These are phyloP conservation scores for Suillus variegatus DNA, from an alignment of 768 basidiomycete species.

Conservation along the genomic window DNA sequence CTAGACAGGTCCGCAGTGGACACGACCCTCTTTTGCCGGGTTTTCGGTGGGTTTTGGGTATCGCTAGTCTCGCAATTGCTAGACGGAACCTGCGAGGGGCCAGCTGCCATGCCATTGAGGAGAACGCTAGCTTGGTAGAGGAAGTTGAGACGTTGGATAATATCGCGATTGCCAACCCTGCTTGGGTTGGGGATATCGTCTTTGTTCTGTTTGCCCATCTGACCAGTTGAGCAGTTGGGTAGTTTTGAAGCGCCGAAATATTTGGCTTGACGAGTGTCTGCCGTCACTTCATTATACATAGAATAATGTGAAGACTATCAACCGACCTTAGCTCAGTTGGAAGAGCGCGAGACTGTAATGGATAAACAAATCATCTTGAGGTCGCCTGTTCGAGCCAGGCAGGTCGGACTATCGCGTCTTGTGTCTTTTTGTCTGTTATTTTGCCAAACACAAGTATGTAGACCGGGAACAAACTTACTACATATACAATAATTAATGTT, in stretches of 20 bases:
- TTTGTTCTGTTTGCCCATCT: constrained; percentile 72
- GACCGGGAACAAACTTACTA: too few relatives aligned
- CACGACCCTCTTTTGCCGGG: constrained; percentile 31
- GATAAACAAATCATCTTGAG: constrained; percentile 37
- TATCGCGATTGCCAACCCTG: constrained; percentile 66
- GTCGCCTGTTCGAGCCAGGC: constrained; percentile 47
- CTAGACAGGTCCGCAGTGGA: constrained; percentile 57
- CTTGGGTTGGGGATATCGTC: constrained; percentile 58
- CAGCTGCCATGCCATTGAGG: constrained; percentile 42
- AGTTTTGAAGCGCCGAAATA: too few relatives aligned
- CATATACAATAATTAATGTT: background rate
- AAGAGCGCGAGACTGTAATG: constrained; percentile 52
- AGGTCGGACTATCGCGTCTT: constrained; percentile 30
- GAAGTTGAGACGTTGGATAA: constrained; percentile 82
- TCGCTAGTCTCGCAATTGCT: background rate
- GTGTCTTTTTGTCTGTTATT: background rate
- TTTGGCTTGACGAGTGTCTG: background rate
- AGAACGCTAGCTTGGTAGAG: constrained; percentile 80
- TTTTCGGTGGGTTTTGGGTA: constrained; percentile 14
- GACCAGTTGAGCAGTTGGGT: background rate
- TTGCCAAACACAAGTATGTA: too few relatives aligned
- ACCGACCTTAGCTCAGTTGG: constrained; percentile 45
- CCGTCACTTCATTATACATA: background rate
- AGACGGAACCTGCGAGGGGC: constrained; percentile 9
- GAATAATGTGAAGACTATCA: background rate